Evolutionary conservation across 768 basidiomycete species (phyloP).

Genomic region (Coprinellus aureogranulatus): DNA sequence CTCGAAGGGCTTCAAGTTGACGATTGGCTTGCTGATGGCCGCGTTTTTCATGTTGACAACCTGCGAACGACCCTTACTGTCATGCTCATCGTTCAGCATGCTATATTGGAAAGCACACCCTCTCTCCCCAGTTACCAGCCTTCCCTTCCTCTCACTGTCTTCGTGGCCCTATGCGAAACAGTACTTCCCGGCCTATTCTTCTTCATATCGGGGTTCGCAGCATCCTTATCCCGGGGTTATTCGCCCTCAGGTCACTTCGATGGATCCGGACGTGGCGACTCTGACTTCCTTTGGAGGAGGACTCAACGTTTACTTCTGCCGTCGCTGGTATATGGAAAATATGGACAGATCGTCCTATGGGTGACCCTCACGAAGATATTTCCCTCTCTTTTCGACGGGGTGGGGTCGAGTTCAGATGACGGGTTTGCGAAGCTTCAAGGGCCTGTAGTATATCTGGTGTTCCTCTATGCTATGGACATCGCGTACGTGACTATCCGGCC

Average conservation of each 20-base stretch:
- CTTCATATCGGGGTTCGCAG: slow-evolving; percentile 1
- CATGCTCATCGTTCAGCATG: slow-evolving; percentile 1
- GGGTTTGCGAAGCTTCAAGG: slow-evolving; percentile 3
- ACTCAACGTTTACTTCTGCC: not conserved
- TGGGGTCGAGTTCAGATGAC: not conserved
- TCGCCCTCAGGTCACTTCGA: too few species aligned
- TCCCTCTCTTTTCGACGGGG: not conserved
- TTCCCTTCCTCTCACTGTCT: not conserved
- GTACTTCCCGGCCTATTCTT: slow-evolving; percentile 1
- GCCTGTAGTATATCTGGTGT: not conserved
- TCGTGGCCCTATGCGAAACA: not conserved
- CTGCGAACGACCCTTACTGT: not conserved
- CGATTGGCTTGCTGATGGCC: not conserved
- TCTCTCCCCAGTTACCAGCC: not conserved
- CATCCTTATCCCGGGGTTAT: too few species aligned
- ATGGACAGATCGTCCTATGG: not conserved
- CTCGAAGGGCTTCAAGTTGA: too few species aligned
- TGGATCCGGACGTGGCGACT: too few species aligned
- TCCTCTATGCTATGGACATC: slow-evolving; percentile 3
- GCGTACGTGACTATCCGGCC: not conserved
- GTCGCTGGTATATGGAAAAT: not conserved
- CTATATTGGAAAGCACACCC: not conserved
- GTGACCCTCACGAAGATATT: not conserved
- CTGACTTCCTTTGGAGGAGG: not conserved
- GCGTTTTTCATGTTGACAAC: not conserved